phyloP scores from a whole-genome alignment of 208 protist genomes.

The Leishmania amazonensis region DNA sequence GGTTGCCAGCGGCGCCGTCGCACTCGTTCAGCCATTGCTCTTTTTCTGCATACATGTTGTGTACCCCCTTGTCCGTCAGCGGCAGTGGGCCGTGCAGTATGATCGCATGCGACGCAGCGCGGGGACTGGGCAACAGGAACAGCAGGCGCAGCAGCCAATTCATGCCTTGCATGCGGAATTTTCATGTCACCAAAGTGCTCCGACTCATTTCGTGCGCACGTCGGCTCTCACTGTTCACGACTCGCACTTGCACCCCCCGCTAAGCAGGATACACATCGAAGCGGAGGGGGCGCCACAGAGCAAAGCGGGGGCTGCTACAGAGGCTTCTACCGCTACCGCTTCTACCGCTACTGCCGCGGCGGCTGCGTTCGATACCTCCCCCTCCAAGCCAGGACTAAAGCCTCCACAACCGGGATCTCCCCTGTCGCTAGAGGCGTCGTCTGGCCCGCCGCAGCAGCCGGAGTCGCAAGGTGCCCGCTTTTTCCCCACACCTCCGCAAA shows the following conservation, averaged over 20 bases:
- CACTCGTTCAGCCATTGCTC: slow-evolving; percentile 1
- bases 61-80: slow-evolving; percentile 8
- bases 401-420: not conserved
- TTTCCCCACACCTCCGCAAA: not conserved
- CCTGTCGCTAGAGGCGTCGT: slow-evolving; percentile 1
- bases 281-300: not conserved
- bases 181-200: not conserved
- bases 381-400: not conserved
- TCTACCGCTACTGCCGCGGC: not conserved
- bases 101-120: not conserved
- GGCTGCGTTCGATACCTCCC: not conserved
- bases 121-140: not conserved
- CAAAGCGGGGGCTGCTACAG: not conserved
- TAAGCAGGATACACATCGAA: not conserved
- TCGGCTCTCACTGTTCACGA: not conserved
- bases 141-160: not conserved
- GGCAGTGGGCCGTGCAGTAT: not conserved
- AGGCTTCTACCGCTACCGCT: not conserved
- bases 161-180: not conserved
- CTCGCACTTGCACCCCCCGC: not conserved
- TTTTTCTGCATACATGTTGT: not conserved
- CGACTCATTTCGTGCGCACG: not conserved
- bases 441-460: not conserved
- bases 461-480: not conserved
- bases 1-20: slow-evolving; percentile 1